Evolutionary conservation across 441 rosid species (phyloP).

Genomic region (Adansonia grandidieri): DNA sequence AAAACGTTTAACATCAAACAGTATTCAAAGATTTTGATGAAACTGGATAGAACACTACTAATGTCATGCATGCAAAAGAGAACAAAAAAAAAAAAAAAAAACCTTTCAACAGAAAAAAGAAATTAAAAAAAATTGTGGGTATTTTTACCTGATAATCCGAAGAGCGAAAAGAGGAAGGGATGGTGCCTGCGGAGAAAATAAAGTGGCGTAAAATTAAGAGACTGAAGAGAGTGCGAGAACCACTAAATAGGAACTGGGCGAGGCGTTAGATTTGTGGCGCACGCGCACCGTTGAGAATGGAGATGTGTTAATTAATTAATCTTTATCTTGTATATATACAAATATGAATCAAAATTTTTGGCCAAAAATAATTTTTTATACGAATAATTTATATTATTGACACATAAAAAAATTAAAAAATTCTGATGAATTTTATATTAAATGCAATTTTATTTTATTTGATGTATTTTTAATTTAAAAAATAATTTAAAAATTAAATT

Average conservation of each 20-base stretch:
- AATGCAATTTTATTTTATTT: too few species aligned
- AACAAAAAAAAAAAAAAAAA: background rate
- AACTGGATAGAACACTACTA: background rate
- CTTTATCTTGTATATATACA: too few species aligned
- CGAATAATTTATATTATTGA: too few species aligned
- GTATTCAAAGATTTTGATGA: background rate
- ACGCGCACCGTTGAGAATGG: constrained; percentile 6
- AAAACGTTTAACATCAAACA: background rate
- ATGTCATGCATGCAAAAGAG: constrained; percentile 4
- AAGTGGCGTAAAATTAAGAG: background rate
- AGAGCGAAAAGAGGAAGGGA: background rate
- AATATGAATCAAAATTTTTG: too few species aligned
- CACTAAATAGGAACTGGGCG: too few species aligned
- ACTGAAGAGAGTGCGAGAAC: background rate
- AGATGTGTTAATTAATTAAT: background rate
- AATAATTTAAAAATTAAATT: too few species aligned
- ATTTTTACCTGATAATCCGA: background rate
- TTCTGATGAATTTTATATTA: too few species aligned
- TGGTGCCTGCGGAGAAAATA: background rate
- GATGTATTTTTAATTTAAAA: too few species aligned
- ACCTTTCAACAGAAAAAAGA: background rate
- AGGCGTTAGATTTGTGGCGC: background rate
- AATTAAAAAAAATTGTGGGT: background rate
- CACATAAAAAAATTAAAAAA: too few species aligned
- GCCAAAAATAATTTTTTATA: too few species aligned